These are phyloP conservation scores for Citrus unshiu DNA, from an alignment of 345 rosid species.

Conservation along the genomic window DNA sequence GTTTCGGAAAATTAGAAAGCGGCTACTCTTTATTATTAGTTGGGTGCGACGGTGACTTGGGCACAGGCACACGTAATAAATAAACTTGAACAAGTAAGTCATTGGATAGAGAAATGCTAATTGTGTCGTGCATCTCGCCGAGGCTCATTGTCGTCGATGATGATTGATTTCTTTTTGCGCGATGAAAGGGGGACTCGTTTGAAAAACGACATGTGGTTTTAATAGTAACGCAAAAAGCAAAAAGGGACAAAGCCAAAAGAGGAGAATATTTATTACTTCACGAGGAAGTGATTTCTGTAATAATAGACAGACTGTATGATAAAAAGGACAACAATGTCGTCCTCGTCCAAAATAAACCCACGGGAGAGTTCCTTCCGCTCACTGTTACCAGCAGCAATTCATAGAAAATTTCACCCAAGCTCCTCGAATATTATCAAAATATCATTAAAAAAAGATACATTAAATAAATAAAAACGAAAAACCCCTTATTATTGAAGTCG, in stretches of 20 bases:
- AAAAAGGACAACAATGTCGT: not conserved
- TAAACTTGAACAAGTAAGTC: not conserved
- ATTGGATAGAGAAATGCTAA: not conserved
- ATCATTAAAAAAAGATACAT: no score
- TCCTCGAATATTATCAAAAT: no score
- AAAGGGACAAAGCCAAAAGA: not conserved
- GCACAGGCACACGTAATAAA: not conserved
- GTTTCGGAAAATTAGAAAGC: not conserved
- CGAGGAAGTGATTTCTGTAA: not conserved
- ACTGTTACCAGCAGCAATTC: not conserved
- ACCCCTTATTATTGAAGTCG: no score
- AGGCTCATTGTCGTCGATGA: not conserved
- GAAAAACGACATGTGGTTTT: not conserved
- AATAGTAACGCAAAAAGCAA: no score
- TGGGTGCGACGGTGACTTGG: not conserved
- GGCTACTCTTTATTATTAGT: not conserved
- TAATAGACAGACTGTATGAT: not conserved
- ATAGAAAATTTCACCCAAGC: no score
- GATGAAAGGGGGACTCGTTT: not conserved
- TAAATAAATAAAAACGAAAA: no score
- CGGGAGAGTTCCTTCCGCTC: no score
- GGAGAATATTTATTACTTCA: not conserved
- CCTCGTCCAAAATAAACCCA: not conserved
- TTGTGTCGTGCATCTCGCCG: not conserved
- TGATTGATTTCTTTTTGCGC: not conserved